Evolutionary conservation across 2,329 filamentous ascomycete species (phyloP).

Genomic region (Ophiostoma novo-ulmi): DNA sequence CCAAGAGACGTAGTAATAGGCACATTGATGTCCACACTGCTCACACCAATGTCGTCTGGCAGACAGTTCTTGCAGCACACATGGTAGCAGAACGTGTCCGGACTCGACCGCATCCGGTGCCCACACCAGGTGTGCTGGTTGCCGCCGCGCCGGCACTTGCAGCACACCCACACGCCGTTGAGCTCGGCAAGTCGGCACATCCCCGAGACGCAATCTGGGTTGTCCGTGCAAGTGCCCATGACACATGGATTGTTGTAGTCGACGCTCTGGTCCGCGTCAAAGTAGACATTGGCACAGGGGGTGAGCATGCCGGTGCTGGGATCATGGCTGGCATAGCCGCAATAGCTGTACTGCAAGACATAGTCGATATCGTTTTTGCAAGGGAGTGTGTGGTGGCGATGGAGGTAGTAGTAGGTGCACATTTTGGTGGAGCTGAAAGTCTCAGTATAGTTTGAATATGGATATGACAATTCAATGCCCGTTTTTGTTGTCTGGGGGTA

Average conservation of each 20-base stretch:
- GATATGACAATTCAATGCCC: too few species aligned
- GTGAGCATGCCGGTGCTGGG: conserved; percentile 19
- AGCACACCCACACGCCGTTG: conserved; percentile 47
- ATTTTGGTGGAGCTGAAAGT: conserved; percentile 34
- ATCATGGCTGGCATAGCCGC: conserved; percentile 24
- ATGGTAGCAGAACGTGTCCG: conserved; percentile 51
- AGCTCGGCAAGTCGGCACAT: conserved; percentile 47
- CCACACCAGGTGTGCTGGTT: conserved; percentile 45
- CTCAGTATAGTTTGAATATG: too few species aligned
- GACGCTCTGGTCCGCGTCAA: conserved; percentile 34
- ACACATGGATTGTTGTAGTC: conserved; percentile 43
- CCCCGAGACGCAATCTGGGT: conserved; percentile 44
- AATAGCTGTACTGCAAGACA: conserved; percentile 28
- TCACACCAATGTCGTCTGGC: conserved; percentile 31
- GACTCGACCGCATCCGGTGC: conserved; percentile 42
- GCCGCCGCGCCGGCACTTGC: conserved; percentile 43
- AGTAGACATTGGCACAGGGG: conserved; percentile 34
- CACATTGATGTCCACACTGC: not conserved
- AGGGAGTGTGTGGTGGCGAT: conserved; percentile 41
- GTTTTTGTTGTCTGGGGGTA: not conserved
- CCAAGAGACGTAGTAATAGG: not conserved
- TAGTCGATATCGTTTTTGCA: conserved; percentile 25
- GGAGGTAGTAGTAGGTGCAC: conserved; percentile 48
- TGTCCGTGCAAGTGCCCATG: conserved; percentile 42
- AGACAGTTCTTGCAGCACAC: conserved; percentile 43